phyloP scores from a whole-genome alignment of 1,139 yeast species.

The Scheffersomyces parashehatae region DNA sequence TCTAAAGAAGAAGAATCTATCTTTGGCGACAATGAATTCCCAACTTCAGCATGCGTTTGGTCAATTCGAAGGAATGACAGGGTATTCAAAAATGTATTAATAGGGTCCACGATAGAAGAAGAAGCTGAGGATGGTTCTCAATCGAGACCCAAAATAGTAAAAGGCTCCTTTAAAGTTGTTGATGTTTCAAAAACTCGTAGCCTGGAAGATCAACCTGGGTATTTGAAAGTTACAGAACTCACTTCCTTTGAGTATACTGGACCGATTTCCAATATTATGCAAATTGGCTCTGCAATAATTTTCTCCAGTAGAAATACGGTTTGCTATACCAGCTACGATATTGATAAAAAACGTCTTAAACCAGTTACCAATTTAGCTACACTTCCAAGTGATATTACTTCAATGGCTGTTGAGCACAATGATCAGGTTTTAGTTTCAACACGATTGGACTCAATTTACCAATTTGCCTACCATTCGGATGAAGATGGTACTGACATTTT shows the following conservation, averaged over 20 bases:
- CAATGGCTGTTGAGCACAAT: slow-evolving; percentile 27
- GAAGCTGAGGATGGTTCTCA: slow-evolving; percentile 3
- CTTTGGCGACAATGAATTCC: slow-evolving; percentile 35
- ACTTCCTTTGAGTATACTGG: slow-evolving; percentile 34
- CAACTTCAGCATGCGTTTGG: slow-evolving; percentile 39
- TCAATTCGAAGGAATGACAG: slow-evolving; percentile 32
- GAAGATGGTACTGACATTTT: slow-evolving; percentile 10
- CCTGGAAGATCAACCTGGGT: slow-evolving; percentile 12
- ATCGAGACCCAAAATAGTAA: slow-evolving; percentile 1
- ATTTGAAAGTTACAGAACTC: slow-evolving; percentile 33
- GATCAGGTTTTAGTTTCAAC: slow-evolving; percentile 32
- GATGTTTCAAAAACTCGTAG: slow-evolving; percentile 32
- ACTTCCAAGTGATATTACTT: slow-evolving; percentile 40
- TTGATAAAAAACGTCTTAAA: slow-evolving; percentile 37
- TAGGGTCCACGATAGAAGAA: slow-evolving; percentile 35
- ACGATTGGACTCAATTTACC: slow-evolving; percentile 39
- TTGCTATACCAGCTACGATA: slow-evolving; percentile 39
- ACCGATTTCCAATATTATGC: slow-evolving; percentile 41
- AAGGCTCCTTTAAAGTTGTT: slow-evolving; percentile 44
- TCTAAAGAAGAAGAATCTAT: slow-evolving; percentile 20
- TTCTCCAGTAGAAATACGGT: slow-evolving; percentile 36
- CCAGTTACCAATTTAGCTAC: slow-evolving; percentile 26
- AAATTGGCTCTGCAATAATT: slow-evolving; percentile 34
- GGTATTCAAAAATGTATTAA: slow-evolving; percentile 38
- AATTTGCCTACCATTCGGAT: slow-evolving; percentile 19